A percentile compares a stretch with the other conserved stretches of the same genome.
Conservation (phyloP, 352 stramenopile genomes). For the Blastocystis sp. region DNA sequence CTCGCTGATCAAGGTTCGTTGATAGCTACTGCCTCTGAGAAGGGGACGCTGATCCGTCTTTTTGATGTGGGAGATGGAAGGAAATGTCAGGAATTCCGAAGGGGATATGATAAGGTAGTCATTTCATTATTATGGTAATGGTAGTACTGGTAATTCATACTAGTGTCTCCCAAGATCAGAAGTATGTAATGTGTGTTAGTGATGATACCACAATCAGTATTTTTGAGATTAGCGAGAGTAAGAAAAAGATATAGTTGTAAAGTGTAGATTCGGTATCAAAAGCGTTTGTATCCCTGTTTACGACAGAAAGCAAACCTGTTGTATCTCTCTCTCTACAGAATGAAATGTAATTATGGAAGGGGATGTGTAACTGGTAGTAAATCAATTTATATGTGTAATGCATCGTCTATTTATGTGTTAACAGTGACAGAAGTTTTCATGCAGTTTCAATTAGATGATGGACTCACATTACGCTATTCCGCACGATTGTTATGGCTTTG, state of each 20-base stretch:
- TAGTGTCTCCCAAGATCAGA: constrained; percentile 20
- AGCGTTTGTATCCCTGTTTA: constrained; percentile 23
- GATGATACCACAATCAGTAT: background rate
- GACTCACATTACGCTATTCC: background rate
- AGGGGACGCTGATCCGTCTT: constrained; percentile 35
- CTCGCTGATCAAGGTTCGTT: constrained; percentile 16
- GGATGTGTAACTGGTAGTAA: background rate
- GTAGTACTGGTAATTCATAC: background rate
- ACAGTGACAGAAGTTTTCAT: background rate
- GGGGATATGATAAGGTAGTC: constrained; percentile 8
- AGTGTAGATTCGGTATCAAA: background rate
- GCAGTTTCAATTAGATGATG: background rate
- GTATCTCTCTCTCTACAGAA: background rate
- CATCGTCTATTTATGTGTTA: constrained; percentile 3
- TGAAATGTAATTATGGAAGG: background rate
- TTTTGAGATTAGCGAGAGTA: constrained; percentile 22
- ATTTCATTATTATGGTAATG: background rate
- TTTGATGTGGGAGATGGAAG: constrained; percentile 19
- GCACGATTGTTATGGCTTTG: background rate
- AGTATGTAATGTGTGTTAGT: constrained; percentile 25
- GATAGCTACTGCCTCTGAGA: constrained; percentile 13
- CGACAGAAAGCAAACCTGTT: background rate
- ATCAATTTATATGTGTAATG: constrained; percentile 5
- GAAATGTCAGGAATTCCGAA: constrained; percentile 9
- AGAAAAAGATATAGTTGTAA: background rate